Conservation (phyloP, 2,329 filamentous ascomycete species). For the Fusarium udum region DNA sequence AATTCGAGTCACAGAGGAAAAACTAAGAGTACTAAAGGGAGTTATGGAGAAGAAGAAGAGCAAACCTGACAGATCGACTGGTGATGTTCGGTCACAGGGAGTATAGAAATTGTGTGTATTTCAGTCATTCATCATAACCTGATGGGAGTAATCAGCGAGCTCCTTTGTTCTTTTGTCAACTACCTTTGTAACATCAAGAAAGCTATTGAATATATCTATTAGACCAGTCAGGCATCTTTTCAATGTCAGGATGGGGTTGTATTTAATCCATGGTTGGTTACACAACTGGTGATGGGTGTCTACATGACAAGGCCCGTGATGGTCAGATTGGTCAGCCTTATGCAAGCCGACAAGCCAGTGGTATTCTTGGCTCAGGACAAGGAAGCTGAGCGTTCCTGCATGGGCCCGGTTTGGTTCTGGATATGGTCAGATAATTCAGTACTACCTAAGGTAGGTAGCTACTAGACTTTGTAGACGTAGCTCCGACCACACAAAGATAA, state of each 20-base stretch:
- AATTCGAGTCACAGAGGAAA: conserved; percentile 87
- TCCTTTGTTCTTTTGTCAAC: conserved; percentile 41
- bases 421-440: not conserved
- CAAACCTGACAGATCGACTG: conserved; percentile 18
- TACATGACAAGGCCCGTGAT: not conserved
- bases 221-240: not conserved
- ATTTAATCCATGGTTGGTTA: not conserved
- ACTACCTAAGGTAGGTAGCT: not conserved
- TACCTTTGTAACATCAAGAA: conserved; percentile 2
- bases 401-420: not conserved
- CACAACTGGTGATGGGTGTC: not conserved
- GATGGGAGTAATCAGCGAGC: conserved; percentile 36
- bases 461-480: not conserved
- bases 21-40: conserved; percentile 78
- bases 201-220: not conserved
- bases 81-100: conserved; percentile 24
- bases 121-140: conserved; percentile 33
- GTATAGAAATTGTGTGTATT: conserved; percentile 39
- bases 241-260: not conserved
- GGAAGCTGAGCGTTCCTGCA: conserved; percentile 24
- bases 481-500: not conserved
- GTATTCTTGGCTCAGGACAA: conserved; percentile 7
- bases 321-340: conserved; percentile 17
- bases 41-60: conserved; percentile 66
- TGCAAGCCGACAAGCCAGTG: not conserved